Conservation (phyloP, 2,329 filamentous ascomycete genomes). For the Thelonectria discophora region DNA sequence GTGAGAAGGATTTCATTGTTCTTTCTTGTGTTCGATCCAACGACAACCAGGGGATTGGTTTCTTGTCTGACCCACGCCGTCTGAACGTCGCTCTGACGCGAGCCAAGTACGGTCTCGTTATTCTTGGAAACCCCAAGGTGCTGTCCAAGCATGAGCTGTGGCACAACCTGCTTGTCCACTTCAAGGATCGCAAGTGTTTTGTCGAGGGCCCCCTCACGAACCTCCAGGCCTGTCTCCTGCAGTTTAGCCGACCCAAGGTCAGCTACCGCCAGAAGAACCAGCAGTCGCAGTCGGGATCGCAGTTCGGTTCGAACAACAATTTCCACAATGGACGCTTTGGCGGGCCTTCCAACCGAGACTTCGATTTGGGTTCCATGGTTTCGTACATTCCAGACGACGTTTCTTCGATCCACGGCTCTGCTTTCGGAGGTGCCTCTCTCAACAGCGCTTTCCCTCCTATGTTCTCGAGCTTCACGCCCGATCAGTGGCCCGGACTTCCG, state of each 20-base stretch:
- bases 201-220: constrained; percentile 96
- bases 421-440: constrained; percentile 85
- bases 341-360: constrained; percentile 58
- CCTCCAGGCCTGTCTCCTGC: constrained; percentile 91
- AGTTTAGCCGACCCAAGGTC: constrained; percentile 94
- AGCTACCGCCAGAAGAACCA: constrained; percentile 89
- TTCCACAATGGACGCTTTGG: constrained; percentile 54
- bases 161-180: constrained; percentile 94
- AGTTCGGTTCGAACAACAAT: constrained; percentile 52
- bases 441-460: constrained; percentile 83
- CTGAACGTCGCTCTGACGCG: constrained; percentile 96
- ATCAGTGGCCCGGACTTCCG: constrained; percentile 85
- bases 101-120: constrained; percentile 95
- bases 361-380: constrained; percentile 86
- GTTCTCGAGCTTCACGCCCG: constrained; percentile 90
- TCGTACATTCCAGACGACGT: constrained; percentile 98
- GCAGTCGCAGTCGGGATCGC: constrained; percentile 80
- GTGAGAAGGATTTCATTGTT: constrained; percentile 99
- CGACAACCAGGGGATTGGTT: constrained; percentile 98
- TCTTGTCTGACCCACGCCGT: constrained; percentile 96
- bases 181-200: constrained; percentile 95
- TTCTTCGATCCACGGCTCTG: constrained; percentile 92
- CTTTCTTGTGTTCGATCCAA: constrained; percentile 98
- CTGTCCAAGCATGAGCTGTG: constrained; percentile 97
- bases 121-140: constrained; percentile 97